Percentiles rank a stretch among this genome's conserved stretches.
phyloP scores from a whole-genome alignment of 192 early-diverging fungal species.

The Coemansia sp. region DNA sequence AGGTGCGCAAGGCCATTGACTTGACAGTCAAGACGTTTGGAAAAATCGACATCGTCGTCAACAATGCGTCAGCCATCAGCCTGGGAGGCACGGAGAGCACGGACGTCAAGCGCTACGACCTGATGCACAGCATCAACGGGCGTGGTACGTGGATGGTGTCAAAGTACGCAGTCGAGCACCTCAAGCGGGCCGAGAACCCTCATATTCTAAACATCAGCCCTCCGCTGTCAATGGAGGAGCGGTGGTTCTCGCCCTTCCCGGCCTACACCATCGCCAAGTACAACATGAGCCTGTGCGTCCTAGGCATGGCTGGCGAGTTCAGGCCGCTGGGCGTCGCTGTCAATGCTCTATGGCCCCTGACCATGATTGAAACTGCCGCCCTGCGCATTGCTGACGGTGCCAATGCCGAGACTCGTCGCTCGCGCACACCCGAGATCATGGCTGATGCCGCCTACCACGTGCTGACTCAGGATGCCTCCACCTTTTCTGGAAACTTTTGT shows the following conservation, averaged over 20 bases:
- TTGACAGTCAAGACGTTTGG: constrained; percentile 69
- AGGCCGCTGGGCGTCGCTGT: constrained; percentile 65
- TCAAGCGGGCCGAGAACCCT: constrained; percentile 69
- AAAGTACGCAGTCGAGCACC: constrained; percentile 63
- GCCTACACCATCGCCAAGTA: constrained; percentile 71
- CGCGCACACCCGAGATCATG: constrained; percentile 67
- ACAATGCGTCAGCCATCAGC: constrained; percentile 75
- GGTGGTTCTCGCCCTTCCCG: constrained; percentile 69
- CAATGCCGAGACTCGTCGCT: constrained; percentile 1
- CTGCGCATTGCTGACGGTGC: constrained; percentile 42
- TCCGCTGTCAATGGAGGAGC: constrained; percentile 66
- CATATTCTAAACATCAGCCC: constrained; percentile 74
- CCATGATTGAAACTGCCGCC: constrained; percentile 73
- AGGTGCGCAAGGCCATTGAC: constrained; percentile 66
- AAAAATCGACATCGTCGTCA: constrained; percentile 81
- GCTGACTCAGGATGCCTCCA: constrained; percentile 57
- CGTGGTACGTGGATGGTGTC: constrained; percentile 79
- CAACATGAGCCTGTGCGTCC: constrained; percentile 74
- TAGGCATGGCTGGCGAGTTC: constrained; percentile 74
- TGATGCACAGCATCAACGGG: constrained; percentile 78
- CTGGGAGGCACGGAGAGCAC: constrained; percentile 62
- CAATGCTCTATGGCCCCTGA: constrained; percentile 77
- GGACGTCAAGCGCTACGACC: constrained; percentile 63
- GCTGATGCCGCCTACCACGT: constrained; percentile 74
- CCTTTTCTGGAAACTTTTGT: constrained; percentile 68